phyloP scores from a whole-genome alignment of 2,329 filamentous ascomycete genomes.

The Lithohypha guttulata region DNA sequence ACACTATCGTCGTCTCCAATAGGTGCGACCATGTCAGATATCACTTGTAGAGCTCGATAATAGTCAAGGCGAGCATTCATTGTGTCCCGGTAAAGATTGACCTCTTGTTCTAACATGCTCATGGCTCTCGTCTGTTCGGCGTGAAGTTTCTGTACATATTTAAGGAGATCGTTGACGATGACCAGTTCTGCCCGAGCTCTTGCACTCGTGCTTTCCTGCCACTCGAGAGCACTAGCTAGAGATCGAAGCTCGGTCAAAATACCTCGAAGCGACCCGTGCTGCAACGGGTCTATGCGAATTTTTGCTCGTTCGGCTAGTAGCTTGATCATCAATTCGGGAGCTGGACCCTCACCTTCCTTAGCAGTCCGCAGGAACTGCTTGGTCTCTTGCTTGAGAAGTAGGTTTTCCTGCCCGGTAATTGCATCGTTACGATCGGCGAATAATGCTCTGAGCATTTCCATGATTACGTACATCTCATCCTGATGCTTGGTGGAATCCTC shows the following conservation, averaged over 20 bases:
- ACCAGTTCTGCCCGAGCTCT: conserved; percentile 52
- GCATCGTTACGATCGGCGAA: conserved; percentile 69
- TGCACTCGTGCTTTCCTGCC: conserved; percentile 44
- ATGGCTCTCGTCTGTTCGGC: conserved; percentile 43
- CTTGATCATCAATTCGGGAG: conserved; percentile 51
- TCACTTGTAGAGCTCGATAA: conserved; percentile 76
- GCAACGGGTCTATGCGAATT: conserved; percentile 33
- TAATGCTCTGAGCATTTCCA: conserved; percentile 62
- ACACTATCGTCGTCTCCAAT: conserved; percentile 52
- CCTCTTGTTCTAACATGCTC: conserved; percentile 48
- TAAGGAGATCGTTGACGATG: conserved; percentile 55
- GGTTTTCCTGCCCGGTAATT: conserved; percentile 66
- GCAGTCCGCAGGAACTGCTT: conserved; percentile 52
- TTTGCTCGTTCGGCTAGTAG: conserved; percentile 37
- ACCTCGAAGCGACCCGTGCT: conserved; percentile 56
- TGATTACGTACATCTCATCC: conserved; percentile 79
- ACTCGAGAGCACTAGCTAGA: conserved; percentile 49
- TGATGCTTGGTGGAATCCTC: conserved; percentile 77
- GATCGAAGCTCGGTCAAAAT: conserved; percentile 60
- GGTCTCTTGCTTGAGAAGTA: conserved; percentile 63
- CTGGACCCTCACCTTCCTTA: conserved; percentile 54
- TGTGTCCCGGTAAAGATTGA: conserved; percentile 61
- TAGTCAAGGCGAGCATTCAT: conserved; percentile 85
- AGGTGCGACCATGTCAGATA: conserved; percentile 78
- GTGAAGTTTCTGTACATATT: conserved; percentile 44